These are phyloP conservation scores for Oenanthe javanica DNA, from an alignment of 140 eudicot genomes.

Conservation along the genomic window DNA sequence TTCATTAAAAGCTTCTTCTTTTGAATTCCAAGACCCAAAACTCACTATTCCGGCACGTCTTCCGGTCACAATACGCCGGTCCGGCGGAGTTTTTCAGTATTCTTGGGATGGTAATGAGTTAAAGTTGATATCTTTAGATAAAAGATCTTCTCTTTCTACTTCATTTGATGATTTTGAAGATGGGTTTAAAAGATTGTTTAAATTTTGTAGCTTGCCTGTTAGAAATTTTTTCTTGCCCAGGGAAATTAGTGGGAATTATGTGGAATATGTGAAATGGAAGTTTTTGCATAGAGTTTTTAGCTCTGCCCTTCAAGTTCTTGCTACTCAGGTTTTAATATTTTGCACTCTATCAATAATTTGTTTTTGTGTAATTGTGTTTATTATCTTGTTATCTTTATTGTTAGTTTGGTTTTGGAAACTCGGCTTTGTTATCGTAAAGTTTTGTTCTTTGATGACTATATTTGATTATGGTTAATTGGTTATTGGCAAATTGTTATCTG, in stretches of 20 bases:
- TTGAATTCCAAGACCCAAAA: conserved; percentile 36
- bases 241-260: conserved; percentile 55
- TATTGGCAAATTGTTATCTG: not conserved
- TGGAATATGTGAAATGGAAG: conserved; percentile 94
- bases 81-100: conserved; percentile 55
- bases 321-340: conserved; percentile 71
- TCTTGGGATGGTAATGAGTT: conserved; percentile 57
- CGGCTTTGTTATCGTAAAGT: not conserved
- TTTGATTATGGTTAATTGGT: not conserved
- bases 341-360: not conserved
- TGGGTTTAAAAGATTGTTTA: conserved; percentile 34
- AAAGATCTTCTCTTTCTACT: conserved; percentile 18
- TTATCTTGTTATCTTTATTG: not conserved
- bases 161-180: conserved; percentile 35
- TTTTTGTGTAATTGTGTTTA: not conserved
- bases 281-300: conserved; percentile 88
- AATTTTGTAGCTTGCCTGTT: conserved; percentile 30
- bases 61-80: conserved; percentile 48
- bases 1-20: conserved; percentile 39
- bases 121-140: conserved; percentile 48
- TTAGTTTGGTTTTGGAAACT: not conserved
- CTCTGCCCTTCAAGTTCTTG: conserved; percentile 97
- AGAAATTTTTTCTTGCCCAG: conserved; percentile 74
- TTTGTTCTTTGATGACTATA: not conserved
- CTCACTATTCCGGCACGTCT: conserved; percentile 27